Evolutionary conservation across 2,329 filamentous ascomycete species (phyloP), one percentile per base, ranked within the genome.

Genomic region (Hymenoscyphus fructigenus): DNA sequence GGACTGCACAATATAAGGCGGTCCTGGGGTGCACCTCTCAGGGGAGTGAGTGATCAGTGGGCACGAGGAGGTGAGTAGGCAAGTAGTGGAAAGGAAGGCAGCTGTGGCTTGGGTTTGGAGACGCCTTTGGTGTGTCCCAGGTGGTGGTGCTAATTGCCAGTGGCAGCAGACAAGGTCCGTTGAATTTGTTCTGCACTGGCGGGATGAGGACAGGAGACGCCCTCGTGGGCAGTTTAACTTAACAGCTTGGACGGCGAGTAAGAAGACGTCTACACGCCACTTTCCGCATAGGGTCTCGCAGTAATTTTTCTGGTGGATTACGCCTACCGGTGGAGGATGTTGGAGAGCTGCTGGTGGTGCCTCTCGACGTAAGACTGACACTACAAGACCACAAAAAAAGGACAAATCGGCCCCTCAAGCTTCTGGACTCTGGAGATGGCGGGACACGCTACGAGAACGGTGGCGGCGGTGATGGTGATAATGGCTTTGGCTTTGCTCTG

Each of bases 81-180:
- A 58, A 65, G 66, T 57, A 58, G 63, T 70, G 64, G 67, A 56
- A 66, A 68, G 66, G 61, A 65, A 66, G 64, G 57, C 63, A 53
- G 61, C 64, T 70, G 72, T 73, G 73, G 72, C 70, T 74, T 72
- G 61, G 47, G 66, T 50, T 56, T 69, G 70, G 68, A 69, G 66
- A 66, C 34, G 20, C 14, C n/a, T 50, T 12, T 23, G 9, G n/a
- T 50, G n/a, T 26, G n/a, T 23, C 44, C 44, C n/a, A 50, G 4
- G 65, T 60, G 66, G 20, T 66, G 65, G 67, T 71, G 71, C 68
- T 70, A 71, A 71, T 73, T 65, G 64, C 65, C 69, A 65, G 70
- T 69, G 69, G 68, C 68, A 70, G 68, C 67, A 70, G 65, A 66
- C 65, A 68, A 61, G 66, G 56, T 66, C 65, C 70, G 67, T 68